Percentiles rank a stretch among this genome's conserved stretches.
Evolutionary conservation across 331 rosid species (phyloP).

Genomic region (Acacia concinna): DNA sequence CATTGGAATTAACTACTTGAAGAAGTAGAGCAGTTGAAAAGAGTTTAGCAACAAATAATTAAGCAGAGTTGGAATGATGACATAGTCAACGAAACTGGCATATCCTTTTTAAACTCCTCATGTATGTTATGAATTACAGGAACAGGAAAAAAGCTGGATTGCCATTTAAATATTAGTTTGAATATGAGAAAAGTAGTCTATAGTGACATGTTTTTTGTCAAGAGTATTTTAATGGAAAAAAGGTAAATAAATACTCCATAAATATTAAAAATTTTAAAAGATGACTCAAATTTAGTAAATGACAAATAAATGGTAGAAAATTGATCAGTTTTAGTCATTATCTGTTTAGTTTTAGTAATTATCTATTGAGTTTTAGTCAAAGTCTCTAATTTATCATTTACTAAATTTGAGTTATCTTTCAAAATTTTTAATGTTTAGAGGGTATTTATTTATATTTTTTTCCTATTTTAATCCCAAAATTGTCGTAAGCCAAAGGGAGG

Average conservation of each 20-base stretch:
- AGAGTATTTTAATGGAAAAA: slow-evolving; percentile 24
- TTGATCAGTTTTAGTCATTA: too few species aligned
- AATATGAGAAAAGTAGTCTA: not conserved
- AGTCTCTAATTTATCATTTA: too few species aligned
- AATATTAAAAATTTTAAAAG: too few species aligned
- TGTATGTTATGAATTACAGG: not conserved
- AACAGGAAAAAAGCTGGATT: not conserved
- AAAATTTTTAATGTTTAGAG: too few species aligned
- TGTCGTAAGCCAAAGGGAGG: not conserved
- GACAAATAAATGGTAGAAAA: too few species aligned
- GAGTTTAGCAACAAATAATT: slow-evolving; percentile 9
- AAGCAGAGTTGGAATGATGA: not conserved
- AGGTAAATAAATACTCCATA: too few species aligned
- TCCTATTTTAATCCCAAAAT: slow-evolving; percentile 6
- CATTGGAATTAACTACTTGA: not conserved
- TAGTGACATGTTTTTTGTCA: not conserved
- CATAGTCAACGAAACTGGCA: not conserved
- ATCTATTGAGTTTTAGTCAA: too few species aligned
- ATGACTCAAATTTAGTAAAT: too few species aligned
- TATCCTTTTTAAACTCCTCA: slow-evolving; percentile 7
- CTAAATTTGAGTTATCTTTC: too few species aligned
- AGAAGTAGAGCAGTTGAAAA: not conserved
- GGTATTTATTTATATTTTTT: too few species aligned
- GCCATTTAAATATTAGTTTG: slow-evolving; percentile 12
- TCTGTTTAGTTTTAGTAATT: too few species aligned